Conservation (phyloP, 2,329 filamentous ascomycete species). For the Cytospora piceae region DNA sequence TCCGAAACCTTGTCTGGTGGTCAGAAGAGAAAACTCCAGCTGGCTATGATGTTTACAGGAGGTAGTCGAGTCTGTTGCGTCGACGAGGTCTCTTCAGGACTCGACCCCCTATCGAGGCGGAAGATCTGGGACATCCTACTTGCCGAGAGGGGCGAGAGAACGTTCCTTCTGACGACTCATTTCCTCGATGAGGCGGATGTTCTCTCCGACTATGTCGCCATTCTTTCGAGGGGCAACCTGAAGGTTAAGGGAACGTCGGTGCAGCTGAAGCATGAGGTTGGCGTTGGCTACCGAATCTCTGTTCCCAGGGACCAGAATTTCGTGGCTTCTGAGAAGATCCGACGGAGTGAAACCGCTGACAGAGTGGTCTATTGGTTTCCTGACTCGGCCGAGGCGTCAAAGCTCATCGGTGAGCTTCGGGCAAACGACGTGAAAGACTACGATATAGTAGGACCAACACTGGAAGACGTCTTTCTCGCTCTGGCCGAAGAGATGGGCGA, state of each 20-base stretch:
- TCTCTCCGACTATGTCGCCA: constrained; percentile 84
- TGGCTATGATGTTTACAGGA: constrained; percentile 94
- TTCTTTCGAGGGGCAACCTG: constrained; percentile 81
- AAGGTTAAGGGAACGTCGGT: constrained; percentile 84
- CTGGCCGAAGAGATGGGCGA: constrained; percentile 79
- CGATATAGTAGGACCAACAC: constrained; percentile 83
- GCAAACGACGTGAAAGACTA: constrained; percentile 71
- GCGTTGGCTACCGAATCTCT: constrained; percentile 83
- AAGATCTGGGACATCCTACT: constrained; percentile 96
- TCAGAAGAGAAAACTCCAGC: constrained; percentile 88
- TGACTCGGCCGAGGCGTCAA: constrained; percentile 70
- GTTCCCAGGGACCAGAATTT: constrained; percentile 47
- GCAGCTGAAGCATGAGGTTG: constrained; percentile 79
- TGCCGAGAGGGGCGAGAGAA: constrained; percentile 78
- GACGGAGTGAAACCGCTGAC: constrained; percentile 14
- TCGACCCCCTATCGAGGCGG: constrained; percentile 82
- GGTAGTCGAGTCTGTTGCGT: constrained; percentile 87
- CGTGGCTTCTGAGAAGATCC: constrained; percentile 2
- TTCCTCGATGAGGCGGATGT: constrained; percentile 93
- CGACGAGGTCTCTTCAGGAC: constrained; percentile 86
- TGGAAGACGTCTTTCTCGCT: constrained; percentile 90
- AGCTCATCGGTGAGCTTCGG: constrained; percentile 73
- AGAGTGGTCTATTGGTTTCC: constrained; percentile 73
- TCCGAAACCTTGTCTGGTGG: constrained; percentile 84
- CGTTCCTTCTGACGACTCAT: constrained; percentile 87